Evolutionary conservation across 768 basidiomycete genomes (phyloP).

Genomic region (Podaxis pistillaris): DNA sequence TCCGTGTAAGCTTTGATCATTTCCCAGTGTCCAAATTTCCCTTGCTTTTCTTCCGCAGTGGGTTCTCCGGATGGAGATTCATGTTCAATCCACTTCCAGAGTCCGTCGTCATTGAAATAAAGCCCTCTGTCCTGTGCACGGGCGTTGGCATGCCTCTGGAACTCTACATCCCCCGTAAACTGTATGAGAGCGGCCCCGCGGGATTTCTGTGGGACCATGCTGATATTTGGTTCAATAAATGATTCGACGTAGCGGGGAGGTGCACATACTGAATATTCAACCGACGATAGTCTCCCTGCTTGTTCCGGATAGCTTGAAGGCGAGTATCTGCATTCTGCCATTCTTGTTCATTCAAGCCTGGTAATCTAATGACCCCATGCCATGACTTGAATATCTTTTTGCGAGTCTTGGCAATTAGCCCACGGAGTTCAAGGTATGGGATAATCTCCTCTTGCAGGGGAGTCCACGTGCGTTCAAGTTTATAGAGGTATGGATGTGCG

Average conservation of each 20-base stretch:
- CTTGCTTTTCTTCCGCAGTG: no score
- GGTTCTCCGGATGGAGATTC: neutral
- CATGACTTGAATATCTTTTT: slow-evolving; percentile 35
- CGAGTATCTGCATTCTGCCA: slow-evolving; percentile 22
- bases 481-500: slow-evolving; percentile 11
- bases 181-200: slow-evolving; percentile 51
- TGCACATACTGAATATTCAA: slow-evolving; percentile 36
- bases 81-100: slow-evolving; percentile 57
- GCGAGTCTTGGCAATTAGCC: slow-evolving; percentile 41
- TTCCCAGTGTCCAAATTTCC: slow-evolving; percentile 34
- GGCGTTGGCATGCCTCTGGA: slow-evolving; percentile 38
- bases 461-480: slow-evolving; percentile 13
- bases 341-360: slow-evolving; percentile 23
- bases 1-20: slow-evolving; percentile 43
- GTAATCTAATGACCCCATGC: slow-evolving; percentile 53
- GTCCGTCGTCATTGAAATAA: slow-evolving; percentile 58
- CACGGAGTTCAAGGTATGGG: slow-evolving; percentile 36
- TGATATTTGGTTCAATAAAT: slow-evolving; percentile 18
- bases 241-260: neutral
- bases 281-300: slow-evolving; percentile 37
- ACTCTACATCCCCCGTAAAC: slow-evolving; percentile 55
- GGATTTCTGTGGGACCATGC: slow-evolving; percentile 47
- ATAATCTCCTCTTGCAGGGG: slow-evolving; percentile 35
- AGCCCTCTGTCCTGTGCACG: slow-evolving; percentile 45
- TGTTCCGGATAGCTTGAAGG: slow-evolving; percentile 23